Conservation (phyloP, 768 basidiomycete species). For the Galerina marginata region DNA sequence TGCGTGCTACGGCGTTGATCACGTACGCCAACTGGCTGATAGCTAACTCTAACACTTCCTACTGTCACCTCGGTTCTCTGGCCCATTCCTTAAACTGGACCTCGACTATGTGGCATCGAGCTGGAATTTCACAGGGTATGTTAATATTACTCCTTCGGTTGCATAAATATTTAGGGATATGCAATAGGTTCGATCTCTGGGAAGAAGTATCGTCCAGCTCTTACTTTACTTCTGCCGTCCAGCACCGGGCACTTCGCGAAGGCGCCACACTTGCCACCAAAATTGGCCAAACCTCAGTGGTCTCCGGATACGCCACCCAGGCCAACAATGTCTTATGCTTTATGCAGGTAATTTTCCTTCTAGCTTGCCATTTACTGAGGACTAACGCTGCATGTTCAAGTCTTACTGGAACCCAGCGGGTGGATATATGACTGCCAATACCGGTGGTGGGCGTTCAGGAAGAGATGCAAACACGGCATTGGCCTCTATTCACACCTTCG, state of each 20-base stretch:
- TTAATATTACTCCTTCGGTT: background rate
- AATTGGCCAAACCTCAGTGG: conserved; percentile 54
- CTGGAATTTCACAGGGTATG: conserved; percentile 73
- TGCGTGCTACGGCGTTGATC: conserved; percentile 72
- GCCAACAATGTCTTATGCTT: conserved; percentile 74
- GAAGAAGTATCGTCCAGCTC: conserved; percentile 74
- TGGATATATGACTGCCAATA: conserved; percentile 75
- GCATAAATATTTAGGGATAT: background rate
- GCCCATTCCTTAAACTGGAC: conserved; percentile 77
- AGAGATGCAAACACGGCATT: conserved; percentile 77
- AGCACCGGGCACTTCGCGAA: conserved; percentile 75
- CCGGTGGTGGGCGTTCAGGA: conserved; percentile 74
- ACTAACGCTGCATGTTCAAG: conserved; percentile 36
- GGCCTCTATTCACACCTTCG: conserved; percentile 78
- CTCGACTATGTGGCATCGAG: conserved; percentile 71
- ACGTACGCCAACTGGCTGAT: conserved; percentile 75
- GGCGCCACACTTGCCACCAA: conserved; percentile 65
- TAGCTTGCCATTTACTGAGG: background rate
- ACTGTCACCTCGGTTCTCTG: conserved; percentile 61
- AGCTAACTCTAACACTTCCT: conserved; percentile 51
- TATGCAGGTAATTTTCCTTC: conserved; percentile 52
- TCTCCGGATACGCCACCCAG: conserved; percentile 56
- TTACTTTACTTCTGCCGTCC: conserved; percentile 83
- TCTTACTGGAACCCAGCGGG: conserved; percentile 74
- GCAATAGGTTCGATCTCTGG: conserved; percentile 71